These are phyloP conservation scores for Fraxinus greggii DNA, from an alignment of 305 asterid species.

Conservation along the genomic window DNA sequence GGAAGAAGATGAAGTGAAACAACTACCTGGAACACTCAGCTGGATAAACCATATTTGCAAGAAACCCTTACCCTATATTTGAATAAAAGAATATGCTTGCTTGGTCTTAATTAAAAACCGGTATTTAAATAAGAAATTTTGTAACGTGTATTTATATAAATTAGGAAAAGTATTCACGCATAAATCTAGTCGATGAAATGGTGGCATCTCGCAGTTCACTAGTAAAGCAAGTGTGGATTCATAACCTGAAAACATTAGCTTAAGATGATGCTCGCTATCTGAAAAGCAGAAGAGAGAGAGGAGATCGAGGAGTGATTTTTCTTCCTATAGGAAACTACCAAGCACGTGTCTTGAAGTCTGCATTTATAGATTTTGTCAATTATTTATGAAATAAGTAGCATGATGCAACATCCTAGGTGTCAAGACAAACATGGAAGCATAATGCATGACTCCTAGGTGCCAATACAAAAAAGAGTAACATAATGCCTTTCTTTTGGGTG, in stretches of 20 bases:
- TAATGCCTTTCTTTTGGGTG: not conserved
- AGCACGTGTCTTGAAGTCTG: not conserved
- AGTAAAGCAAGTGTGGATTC: not conserved
- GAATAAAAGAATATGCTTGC: not conserved
- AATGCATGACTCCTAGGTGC: not conserved
- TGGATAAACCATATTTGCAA: not conserved
- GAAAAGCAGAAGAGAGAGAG: not conserved
- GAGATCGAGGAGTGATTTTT: not conserved
- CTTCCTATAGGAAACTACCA: not conserved
- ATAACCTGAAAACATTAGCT: not conserved
- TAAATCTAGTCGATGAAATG: not conserved
- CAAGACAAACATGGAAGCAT: not conserved
- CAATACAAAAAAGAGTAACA: too few species aligned
- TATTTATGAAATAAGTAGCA: not conserved
- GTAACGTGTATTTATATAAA: not conserved
- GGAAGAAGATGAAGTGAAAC: not conserved
- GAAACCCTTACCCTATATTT: not conserved
- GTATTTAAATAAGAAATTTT: not conserved
- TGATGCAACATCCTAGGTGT: not conserved
- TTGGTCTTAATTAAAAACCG: not conserved
- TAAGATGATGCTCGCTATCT: not conserved
- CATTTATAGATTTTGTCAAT: not conserved
- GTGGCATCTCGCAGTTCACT: not conserved
- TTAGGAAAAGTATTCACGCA: not conserved
- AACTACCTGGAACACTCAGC: not conserved